Percentiles rank a stretch among this genome's conserved stretches.
phyloP scores from a whole-genome alignment of 169 alveolate genomes.

The Pseudocohnilembus persalinus region DNA sequence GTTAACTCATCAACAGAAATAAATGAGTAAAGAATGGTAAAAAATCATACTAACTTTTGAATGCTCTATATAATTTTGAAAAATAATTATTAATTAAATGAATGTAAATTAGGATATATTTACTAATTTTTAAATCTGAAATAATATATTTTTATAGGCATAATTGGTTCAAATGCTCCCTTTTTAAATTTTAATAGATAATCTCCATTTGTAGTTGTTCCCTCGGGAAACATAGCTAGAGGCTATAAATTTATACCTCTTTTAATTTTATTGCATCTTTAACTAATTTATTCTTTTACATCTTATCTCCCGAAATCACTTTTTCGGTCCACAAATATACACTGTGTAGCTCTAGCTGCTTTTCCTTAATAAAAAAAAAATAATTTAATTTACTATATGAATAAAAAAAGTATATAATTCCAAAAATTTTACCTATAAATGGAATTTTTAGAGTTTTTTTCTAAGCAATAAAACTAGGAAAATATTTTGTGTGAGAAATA shows the following conservation, averaged over 20 bases:
- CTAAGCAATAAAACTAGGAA: no score
- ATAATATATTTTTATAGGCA: constrained; percentile 33
- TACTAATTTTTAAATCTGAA: constrained; percentile 18
- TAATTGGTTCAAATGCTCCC: constrained; percentile 63
- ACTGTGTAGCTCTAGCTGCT: constrained; percentile 34
- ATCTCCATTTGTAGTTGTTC: constrained; percentile 69
- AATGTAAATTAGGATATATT: constrained; percentile 24
- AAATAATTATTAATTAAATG: no score
- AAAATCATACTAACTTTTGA: no score
- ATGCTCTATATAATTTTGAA: no score
- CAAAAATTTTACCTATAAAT: no score
- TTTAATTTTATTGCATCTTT: constrained; percentile 49
- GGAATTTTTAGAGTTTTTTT: no score
- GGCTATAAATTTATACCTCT: constrained; percentile 58
- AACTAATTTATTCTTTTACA: constrained; percentile 44
- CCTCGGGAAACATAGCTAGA: constrained; percentile 70
- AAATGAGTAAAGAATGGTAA: constrained; percentile 6
- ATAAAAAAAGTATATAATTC: no score
- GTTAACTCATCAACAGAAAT: constrained; percentile 16
- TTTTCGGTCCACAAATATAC: constrained; percentile 70
- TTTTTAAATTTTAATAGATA: constrained; percentile 62
- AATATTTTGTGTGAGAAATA: no score
- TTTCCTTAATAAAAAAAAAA: no score
- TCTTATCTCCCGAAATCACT: constrained; percentile 44
- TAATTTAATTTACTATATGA: no score